Evolutionary conservation across 2,329 filamentous ascomycete species (phyloP).

Genomic region (Microsporum canis): DNA sequence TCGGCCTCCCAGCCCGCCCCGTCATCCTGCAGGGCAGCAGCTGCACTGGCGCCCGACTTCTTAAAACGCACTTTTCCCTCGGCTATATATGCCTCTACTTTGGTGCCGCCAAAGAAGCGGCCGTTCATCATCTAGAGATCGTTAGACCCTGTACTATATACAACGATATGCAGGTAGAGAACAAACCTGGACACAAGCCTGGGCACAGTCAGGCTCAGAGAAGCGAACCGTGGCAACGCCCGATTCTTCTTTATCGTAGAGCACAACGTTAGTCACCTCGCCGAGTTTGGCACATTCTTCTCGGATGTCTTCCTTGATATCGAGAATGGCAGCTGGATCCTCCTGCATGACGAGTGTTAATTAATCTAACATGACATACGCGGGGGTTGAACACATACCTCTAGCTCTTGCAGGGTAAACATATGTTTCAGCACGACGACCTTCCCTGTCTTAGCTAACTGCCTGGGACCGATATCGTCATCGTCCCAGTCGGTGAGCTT

Average conservation of each 20-base stretch:
- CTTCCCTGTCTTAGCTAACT: conserved; percentile 57
- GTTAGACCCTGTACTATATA: not conserved
- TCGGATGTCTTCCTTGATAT: conserved; percentile 89
- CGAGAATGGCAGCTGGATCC: conserved; percentile 68
- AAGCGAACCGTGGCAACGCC: conserved; percentile 83
- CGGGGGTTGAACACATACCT: conserved; percentile 30
- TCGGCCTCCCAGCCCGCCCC: conserved; percentile 34
- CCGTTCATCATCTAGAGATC: conserved; percentile 56
- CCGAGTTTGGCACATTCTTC: conserved; percentile 83
- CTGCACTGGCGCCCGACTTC: conserved; percentile 46
- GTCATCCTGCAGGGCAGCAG: conserved; percentile 33
- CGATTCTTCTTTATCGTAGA: conserved; percentile 76
- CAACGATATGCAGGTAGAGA: not conserved
- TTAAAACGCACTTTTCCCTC: conserved; percentile 62
- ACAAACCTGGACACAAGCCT: conserved; percentile 52
- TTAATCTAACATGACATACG: not conserved
- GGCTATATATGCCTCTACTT: conserved; percentile 59
- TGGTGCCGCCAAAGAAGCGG: conserved; percentile 61
- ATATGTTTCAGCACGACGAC: conserved; percentile 82
- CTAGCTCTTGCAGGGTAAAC: conserved; percentile 77
- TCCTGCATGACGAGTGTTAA: conserved; percentile 35
- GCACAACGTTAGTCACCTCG: conserved; percentile 75
- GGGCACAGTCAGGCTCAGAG: conserved; percentile 56
- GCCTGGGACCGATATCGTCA: conserved; percentile 56
- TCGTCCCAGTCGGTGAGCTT: conserved; percentile 94